These are phyloP conservation scores for Colletotrichum abscissum DNA, from an alignment of 2,329 filamentous ascomycete species.

Conservation along the genomic window DNA sequence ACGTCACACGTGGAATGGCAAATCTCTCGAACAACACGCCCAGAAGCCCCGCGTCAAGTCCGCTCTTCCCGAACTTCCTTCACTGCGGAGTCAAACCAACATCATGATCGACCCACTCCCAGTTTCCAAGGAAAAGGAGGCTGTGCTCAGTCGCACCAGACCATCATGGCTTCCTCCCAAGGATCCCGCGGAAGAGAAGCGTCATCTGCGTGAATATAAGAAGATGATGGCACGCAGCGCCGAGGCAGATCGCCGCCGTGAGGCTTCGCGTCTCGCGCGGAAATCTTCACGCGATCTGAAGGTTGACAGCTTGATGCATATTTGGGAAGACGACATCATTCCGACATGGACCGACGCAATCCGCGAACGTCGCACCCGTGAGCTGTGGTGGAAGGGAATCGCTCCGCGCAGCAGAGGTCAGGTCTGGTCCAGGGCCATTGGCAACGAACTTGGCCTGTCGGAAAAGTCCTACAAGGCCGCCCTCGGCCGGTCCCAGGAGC, in stretches of 20 bases:
- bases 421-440: constrained; percentile 78
- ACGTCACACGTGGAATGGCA: constrained; percentile 53
- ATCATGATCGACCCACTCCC: constrained; percentile 88
- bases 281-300: constrained; percentile 65
- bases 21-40: constrained; percentile 38
- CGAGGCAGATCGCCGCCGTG: constrained; percentile 69
- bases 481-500: constrained; percentile 71
- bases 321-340: constrained; percentile 83
- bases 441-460: constrained; percentile 77
- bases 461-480: constrained; percentile 77
- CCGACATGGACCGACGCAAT: constrained; percentile 81
- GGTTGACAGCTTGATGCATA: constrained; percentile 64
- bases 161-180: constrained; percentile 90
- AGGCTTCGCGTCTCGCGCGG: constrained; percentile 62
- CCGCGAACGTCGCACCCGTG: constrained; percentile 74
- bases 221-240: constrained; percentile 79
- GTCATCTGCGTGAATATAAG: constrained; percentile 87
- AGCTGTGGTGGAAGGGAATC: constrained; percentile 86
- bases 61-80: constrained; percentile 76
- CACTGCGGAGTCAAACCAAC: constrained; percentile 74
- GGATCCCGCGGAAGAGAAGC: constrained; percentile 89
- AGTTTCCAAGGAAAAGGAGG: constrained; percentile 88
- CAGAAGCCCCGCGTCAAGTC: constrained; percentile 69
- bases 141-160: constrained; percentile 81
- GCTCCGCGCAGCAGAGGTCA: constrained; percentile 75